phyloP scores from a whole-genome alignment of 1,284 basidiomycete genomes.

The Leccinum huronense region DNA sequence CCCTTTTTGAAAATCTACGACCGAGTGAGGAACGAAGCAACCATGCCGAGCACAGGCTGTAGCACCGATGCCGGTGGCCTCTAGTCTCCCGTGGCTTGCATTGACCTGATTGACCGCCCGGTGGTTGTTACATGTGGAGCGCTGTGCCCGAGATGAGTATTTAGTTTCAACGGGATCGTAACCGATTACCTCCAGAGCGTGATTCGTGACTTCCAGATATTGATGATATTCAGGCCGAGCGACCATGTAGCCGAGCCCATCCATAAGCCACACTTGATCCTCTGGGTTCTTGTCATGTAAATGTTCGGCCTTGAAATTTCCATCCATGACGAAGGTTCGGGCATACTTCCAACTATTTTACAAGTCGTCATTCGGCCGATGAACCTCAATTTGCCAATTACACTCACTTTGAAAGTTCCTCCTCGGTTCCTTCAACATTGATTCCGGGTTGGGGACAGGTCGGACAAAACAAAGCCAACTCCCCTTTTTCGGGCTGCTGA shows the following conservation, averaged over 20 bases:
- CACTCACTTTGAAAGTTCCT: no score
- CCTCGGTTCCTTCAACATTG: not conserved
- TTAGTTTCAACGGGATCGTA: no score
- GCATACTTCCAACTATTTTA: constrained; percentile 8
- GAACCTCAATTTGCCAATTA: no score
- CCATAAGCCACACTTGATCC: constrained; percentile 14
- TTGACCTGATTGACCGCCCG: constrained; percentile 11
- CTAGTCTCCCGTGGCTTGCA: constrained; percentile 1
- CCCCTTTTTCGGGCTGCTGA: not conserved
- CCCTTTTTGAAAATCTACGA: no score
- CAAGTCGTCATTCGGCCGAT: no score
- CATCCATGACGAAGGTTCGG: constrained; percentile 9
- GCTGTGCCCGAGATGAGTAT: not conserved
- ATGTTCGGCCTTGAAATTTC: constrained; percentile 18
- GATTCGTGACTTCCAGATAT: not conserved
- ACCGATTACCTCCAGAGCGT: not conserved
- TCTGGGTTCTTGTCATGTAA: not conserved
- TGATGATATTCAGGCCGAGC: not conserved
- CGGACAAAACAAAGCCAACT: not conserved
- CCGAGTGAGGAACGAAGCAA: constrained; percentile 17
- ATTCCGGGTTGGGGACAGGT: not conserved
- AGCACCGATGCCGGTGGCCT: constrained; percentile 1
- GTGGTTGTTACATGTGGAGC: constrained; percentile 10
- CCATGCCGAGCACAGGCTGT: constrained; percentile 20
- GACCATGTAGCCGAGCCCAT: constrained; percentile 14